Evolutionary conservation across 176 grass and related monocot genomes (phyloP).

Genomic region (Microstegium vimineum): DNA sequence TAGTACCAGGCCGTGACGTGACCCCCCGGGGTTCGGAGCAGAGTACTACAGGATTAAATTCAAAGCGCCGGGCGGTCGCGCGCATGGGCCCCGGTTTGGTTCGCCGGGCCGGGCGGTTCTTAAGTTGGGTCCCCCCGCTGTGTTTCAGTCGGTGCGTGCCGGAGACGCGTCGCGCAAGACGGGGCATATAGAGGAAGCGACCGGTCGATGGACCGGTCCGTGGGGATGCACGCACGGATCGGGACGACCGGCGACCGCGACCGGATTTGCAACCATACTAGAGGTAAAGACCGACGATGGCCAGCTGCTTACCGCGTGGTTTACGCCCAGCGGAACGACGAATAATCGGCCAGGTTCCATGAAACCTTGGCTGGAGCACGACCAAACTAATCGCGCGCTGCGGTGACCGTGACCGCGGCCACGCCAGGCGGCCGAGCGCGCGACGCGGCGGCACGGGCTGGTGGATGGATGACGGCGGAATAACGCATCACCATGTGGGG

Average conservation of each 20-base stretch:
- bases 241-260: neutral
- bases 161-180: neutral
- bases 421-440: neutral
- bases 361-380: neutral
- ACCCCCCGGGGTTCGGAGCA: neutral
- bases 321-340: neutral
- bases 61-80: too few relatives aligned
- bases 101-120: too few relatives aligned
- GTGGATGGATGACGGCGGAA: neutral
- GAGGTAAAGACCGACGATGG: neutral
- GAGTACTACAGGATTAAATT: too few relatives aligned
- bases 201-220: neutral
- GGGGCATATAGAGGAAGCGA: neutral
- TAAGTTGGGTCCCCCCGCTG: neutral
- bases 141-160: neutral
- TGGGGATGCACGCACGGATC: conserved; percentile 8
- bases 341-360: too few relatives aligned
- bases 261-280: neutral
- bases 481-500: neutral
- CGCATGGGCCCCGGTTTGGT: too few relatives aligned
- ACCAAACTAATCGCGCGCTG: neutral
- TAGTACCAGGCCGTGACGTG: neutral
- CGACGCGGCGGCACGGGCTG: neutral
- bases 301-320: neutral
- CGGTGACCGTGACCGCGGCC: neutral